Conservation (phyloP, 1,284 basidiomycete genomes). For the Coriolopsis trogii region DNA sequence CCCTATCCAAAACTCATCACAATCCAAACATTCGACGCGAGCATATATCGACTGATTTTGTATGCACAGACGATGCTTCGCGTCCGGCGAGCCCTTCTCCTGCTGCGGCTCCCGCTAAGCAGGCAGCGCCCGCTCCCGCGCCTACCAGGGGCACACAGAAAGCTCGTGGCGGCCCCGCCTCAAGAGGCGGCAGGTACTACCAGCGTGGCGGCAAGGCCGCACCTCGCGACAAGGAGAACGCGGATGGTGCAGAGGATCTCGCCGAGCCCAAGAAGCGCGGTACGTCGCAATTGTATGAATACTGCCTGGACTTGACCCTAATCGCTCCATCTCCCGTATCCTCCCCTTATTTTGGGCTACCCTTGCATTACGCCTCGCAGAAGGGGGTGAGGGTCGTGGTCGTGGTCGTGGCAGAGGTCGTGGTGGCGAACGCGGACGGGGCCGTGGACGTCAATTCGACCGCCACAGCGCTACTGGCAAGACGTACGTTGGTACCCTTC, state of each 20-base stretch:
- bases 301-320: slow-evolving; percentile 6
- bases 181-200: slow-evolving; percentile 78
- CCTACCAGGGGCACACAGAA: slow-evolving; percentile 39
- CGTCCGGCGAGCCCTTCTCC: slow-evolving; percentile 45
- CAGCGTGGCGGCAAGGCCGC: slow-evolving; percentile 58
- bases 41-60: too few species aligned
- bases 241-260: slow-evolving; percentile 45
- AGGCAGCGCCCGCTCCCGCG: slow-evolving; percentile 45
- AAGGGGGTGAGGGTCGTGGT: slow-evolving; percentile 54
- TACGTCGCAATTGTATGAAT: slow-evolving; percentile 35
- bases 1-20: too few species aligned
- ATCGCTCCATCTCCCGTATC: slow-evolving; percentile 4
- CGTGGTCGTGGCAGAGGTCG: slow-evolving; percentile 46
- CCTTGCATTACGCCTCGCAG: slow-evolving; percentile 34
- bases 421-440: slow-evolving; percentile 50
- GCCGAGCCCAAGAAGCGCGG: slow-evolving; percentile 55
- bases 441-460: slow-evolving; percentile 76
- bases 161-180: slow-evolving; percentile 61
- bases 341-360: slow-evolving; percentile 9
- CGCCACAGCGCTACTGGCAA: slow-evolving; percentile 84
- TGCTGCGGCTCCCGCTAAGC: slow-evolving; percentile 34
- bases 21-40: too few species aligned
- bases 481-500: slow-evolving; percentile 49
- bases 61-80: slow-evolving; percentile 42
- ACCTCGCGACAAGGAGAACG: slow-evolving; percentile 37